A percentile compares a stretch with the other conserved stretches of the same genome.
phyloP scores from a whole-genome alignment of 2,329 filamentous ascomycete species.

The Furcasterigmium sp. region DNA sequence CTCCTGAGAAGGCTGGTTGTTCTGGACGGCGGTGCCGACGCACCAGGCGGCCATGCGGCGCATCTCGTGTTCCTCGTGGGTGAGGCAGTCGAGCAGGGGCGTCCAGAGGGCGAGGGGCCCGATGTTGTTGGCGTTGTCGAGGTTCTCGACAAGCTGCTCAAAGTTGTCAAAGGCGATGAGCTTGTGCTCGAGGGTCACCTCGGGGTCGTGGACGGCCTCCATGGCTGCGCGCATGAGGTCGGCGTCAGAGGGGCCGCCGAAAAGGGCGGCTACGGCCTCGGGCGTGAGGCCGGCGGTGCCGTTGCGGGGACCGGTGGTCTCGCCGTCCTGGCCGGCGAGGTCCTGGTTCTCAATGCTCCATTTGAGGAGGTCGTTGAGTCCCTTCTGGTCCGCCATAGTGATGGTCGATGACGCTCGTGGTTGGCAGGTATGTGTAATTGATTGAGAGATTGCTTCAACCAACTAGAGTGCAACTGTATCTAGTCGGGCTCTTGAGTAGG shows the following conservation, averaged over 20 bases:
- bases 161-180: constrained; percentile 90
- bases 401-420: constrained; percentile 4
- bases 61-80: constrained; percentile 64
- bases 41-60: constrained; percentile 91
- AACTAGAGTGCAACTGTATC: no score
- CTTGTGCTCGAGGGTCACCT: constrained; percentile 68
- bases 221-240: constrained; percentile 88
- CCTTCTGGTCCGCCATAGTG: constrained; percentile 40
- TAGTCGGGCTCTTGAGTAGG: no score
- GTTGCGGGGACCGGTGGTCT: constrained; percentile 21
- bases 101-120: constrained; percentile 74
- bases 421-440: neutral
- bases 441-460: neutral
- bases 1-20: constrained; percentile 84
- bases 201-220: constrained; percentile 62
- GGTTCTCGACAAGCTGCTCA: constrained; percentile 82
- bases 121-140: constrained; percentile 97
- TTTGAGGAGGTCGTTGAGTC: constrained; percentile 72
- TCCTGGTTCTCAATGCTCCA: constrained; percentile 58
- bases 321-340: constrained; percentile 20
- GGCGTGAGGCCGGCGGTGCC: constrained; percentile 49
- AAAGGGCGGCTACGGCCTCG: constrained; percentile 65
- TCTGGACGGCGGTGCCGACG: constrained; percentile 90
- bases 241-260: constrained; percentile 84
- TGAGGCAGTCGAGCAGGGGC: constrained; percentile 67